Evolutionary conservation across 2,329 filamentous ascomycete genomes (phyloP).

Genomic region (Myriosclerotinia curreyana): DNA sequence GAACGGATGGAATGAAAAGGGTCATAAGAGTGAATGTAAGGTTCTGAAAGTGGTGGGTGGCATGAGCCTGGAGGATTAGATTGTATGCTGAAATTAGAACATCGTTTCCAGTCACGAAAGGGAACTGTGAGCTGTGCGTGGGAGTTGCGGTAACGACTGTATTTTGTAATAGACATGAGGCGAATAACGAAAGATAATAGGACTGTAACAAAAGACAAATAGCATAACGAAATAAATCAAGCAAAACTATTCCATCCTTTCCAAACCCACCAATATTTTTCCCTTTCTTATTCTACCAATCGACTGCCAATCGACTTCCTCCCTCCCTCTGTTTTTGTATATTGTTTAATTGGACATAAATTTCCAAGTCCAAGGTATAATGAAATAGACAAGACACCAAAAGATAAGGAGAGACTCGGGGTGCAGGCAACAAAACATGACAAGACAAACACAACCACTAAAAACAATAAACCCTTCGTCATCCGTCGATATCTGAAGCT

Average conservation of each 20-base stretch:
- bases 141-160: background rate
- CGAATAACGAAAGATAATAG: background rate
- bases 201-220: background rate
- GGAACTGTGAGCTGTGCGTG: background rate
- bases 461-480: background rate
- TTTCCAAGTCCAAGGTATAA: background rate
- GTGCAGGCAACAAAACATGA: background rate
- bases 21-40: slow-evolving; percentile 36
- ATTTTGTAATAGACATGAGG: background rate
- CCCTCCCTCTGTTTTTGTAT: background rate
- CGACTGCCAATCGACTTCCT: background rate
- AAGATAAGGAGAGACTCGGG: too few species aligned
- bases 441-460: background rate
- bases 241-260: background rate
- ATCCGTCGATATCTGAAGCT: background rate
- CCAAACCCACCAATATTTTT: background rate
- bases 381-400: background rate
- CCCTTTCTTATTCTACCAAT: background rate
- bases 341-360: background rate
- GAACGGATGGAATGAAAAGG: slow-evolving; percentile 33
- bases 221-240: background rate
- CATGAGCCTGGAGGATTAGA: slow-evolving; percentile 3
- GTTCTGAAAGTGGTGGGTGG: slow-evolving; percentile 28
- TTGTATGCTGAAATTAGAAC: background rate
- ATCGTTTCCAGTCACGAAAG: background rate